Base-by-base conservation (phyloP, 306 rosid genomes). In the Vachellia collinsii region DNA sequence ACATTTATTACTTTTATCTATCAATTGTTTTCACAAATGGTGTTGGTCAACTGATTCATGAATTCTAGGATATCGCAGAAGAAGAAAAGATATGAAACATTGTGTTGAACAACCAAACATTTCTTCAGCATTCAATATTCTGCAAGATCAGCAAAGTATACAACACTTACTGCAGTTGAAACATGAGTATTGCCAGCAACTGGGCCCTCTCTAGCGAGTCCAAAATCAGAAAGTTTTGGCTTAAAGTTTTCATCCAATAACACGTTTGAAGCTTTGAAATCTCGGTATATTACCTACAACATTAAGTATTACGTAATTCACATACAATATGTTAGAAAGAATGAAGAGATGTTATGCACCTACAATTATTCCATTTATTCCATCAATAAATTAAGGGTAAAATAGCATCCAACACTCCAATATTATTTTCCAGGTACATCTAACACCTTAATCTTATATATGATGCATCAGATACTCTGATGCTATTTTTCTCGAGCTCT, bases 201-300 rank as follows among this genome's bases (percentile, higher is more conserved):
- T 12, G 98, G 98, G 23, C 98, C 98, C 85, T 93, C 98, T 85
- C 98, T 82, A 13, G 98, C 98, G 56, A 93, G 97, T 83, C 98
- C 98, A 0, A 93, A 93, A 87, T 93, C 98, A 2, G 98, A 93
- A 79, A 93, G 98, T 76, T 89, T 93, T 41, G 97, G 90, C 76
- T 77, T 83, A 29, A 88, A 93, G 70, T 88, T 81, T 76, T 87
- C 93, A 88, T 93, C 94, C 74, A 93, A 77, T 16, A 93, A 81
- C 71, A 93, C 91, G 72, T 93, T 93, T 43, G 98, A 84, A 7
- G 88, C 72, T 79, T 93, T 93, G 59, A 93, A 89, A 81, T 93
- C 98, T 71, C 98, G 89, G 78, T 80, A 93, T 75, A 93, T 93
- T 61, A 93, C 88, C 98, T 93, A 36, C 78, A 14, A 43, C 39